Percentiles rank a stretch among this genome's conserved stretches.
Evolutionary conservation across 805 yeast species (phyloP).

Genomic region (Myxozyma lipomycoides): DNA sequence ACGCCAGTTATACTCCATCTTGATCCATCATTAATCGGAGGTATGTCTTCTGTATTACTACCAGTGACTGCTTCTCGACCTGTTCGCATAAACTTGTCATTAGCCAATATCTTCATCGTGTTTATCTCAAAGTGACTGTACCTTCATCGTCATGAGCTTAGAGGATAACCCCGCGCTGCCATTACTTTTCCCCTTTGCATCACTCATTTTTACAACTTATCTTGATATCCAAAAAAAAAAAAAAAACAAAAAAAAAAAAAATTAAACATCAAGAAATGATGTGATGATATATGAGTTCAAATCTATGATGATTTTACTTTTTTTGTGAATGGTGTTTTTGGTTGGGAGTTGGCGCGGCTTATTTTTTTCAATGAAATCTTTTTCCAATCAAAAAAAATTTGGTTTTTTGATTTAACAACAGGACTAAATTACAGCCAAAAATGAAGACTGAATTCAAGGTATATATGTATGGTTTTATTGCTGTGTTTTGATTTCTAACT

Average conservation of each 20-base stretch:
- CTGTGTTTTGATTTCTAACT: conserved; percentile 4
- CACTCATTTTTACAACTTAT: too few relatives aligned
- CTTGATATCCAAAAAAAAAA: too few relatives aligned
- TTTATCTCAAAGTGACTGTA: not conserved
- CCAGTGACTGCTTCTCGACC: conserved; percentile 38
- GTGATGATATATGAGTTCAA: too few relatives aligned
- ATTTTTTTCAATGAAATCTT: not conserved
- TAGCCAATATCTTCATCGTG: not conserved
- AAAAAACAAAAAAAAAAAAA: too few relatives aligned
- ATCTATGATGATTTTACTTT: too few relatives aligned
- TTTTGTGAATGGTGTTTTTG: not conserved
- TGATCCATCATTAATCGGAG: conserved; percentile 31
- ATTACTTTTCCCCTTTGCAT: conserved; percentile 1
- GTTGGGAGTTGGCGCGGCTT: not conserved
- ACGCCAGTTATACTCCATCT: conserved; percentile 23
- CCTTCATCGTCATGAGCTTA: conserved; percentile 82
- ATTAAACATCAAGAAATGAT: too few relatives aligned
- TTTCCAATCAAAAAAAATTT: too few relatives aligned
- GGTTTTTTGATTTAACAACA: too few relatives aligned
- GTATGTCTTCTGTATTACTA: conserved; percentile 30
- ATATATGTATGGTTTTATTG: conserved; percentile 1
- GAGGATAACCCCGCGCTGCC: conserved; percentile 46
- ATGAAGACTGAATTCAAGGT: conserved; percentile 79
- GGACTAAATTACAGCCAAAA: too few relatives aligned
- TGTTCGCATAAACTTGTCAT: conserved; percentile 31